phyloP scores from a whole-genome alignment of 345 rosid species.

The Crucihimalaya himalaica region DNA sequence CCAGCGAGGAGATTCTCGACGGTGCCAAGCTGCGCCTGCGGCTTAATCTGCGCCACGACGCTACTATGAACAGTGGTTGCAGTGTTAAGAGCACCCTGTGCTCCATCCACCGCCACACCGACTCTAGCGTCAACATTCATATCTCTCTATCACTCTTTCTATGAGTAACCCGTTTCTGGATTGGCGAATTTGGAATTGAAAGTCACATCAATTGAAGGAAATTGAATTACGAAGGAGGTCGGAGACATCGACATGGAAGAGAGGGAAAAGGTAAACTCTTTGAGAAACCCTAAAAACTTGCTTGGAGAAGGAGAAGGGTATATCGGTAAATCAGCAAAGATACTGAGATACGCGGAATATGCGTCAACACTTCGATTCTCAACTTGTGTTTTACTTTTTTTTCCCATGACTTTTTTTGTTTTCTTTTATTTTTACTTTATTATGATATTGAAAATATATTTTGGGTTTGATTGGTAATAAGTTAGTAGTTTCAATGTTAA shows the following conservation, averaged over 20 bases:
- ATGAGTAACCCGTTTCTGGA: constrained; percentile 20
- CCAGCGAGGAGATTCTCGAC: constrained; percentile 74
- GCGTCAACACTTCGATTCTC: neutral
- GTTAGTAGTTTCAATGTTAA: neutral
- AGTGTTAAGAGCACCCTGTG: constrained; percentile 63
- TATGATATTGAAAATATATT: neutral
- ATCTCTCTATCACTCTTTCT: neutral
- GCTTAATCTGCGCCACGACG: constrained; percentile 47
- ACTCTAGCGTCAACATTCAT: constrained; percentile 79
- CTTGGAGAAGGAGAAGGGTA: constrained; percentile 33
- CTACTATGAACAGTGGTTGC: constrained; percentile 57
- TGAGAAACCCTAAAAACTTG: constrained; percentile 38
- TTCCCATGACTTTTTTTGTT: too few species aligned
- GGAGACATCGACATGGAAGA: constrained; percentile 40
- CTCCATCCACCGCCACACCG: constrained; percentile 74
- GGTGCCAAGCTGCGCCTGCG: constrained; percentile 51
- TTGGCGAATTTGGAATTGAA: neutral
- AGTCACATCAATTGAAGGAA: constrained; percentile 32
- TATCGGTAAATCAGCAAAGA: neutral
- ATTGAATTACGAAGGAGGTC: constrained; percentile 19
- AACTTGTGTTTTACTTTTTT: neutral
- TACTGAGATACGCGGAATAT: constrained; percentile 29
- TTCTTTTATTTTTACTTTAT: neutral
- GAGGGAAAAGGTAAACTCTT: constrained; percentile 9
- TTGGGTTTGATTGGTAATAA: neutral